These are phyloP conservation scores for Boletus pseudopeckii DNA, from an alignment of 768 basidiomycete genomes.

Conservation along the genomic window DNA sequence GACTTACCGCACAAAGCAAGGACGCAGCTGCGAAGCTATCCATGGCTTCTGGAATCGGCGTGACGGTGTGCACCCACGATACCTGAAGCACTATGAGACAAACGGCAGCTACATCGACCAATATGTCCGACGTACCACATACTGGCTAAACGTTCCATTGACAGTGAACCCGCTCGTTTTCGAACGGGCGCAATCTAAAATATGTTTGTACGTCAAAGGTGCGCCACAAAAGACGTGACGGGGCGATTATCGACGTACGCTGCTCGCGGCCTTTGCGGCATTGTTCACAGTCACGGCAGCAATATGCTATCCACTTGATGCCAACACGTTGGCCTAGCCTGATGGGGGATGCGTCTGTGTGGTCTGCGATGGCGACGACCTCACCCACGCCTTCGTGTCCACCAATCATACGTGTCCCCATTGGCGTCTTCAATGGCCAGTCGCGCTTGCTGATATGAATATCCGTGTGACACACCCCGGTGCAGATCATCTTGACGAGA, in stretches of 20 bases:
- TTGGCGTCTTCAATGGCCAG: conserved; percentile 71
- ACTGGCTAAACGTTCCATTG: conserved; percentile 76
- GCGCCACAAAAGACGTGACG: not conserved
- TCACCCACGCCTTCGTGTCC: conserved; percentile 85
- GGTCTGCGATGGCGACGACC: conserved; percentile 73
- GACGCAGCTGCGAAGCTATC: conserved; percentile 67
- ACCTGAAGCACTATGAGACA: conserved; percentile 34
- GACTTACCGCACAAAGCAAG: conserved; percentile 67
- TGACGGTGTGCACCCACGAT: conserved; percentile 71
- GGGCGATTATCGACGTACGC: conserved; percentile 40
- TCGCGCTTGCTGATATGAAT: conserved; percentile 72
- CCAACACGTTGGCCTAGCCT: conserved; percentile 79
- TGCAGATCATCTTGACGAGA: conserved; percentile 70
- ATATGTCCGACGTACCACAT: conserved; percentile 40
- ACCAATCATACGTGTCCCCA: conserved; percentile 65
- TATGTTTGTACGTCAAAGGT: not conserved
- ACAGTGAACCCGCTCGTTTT: conserved; percentile 67
- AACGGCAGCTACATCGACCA: not conserved
- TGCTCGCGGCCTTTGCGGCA: conserved; percentile 78
- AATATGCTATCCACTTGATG: conserved; percentile 77
- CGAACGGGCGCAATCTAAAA: conserved; percentile 54
- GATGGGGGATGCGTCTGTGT: conserved; percentile 57
- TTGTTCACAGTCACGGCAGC: conserved; percentile 70
- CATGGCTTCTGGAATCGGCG: conserved; percentile 71
- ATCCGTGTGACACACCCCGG: conserved; percentile 87